Conservation (phyloP, 108 stramenopile genomes). For the Cyclotella atomus region DNA sequence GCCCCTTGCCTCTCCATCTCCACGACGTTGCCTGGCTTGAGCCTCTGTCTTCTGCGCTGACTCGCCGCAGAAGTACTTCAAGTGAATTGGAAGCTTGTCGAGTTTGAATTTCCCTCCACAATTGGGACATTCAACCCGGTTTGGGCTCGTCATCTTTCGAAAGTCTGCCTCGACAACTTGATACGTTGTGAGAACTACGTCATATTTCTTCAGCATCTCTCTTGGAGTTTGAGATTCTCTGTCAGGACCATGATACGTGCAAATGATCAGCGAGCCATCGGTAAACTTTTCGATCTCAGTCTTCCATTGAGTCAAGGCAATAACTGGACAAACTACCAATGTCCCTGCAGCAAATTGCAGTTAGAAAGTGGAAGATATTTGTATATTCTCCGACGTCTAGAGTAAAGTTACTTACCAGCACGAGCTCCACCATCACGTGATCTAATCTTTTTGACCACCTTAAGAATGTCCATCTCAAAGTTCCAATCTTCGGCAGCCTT, state of each 20-base stretch:
- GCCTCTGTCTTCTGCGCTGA: constrained; percentile 90
- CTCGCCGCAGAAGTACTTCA: constrained; percentile 97
- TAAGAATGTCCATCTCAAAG: constrained; percentile 79
- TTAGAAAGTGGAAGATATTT: not conserved
- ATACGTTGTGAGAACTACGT: constrained; percentile 97
- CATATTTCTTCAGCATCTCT: constrained; percentile 82
- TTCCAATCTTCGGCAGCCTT: constrained; percentile 63
- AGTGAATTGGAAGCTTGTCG: constrained; percentile 87
- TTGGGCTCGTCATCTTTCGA: constrained; percentile 91
- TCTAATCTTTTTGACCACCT: constrained; percentile 62
- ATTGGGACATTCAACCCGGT: constrained; percentile 91
- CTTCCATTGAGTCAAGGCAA: constrained; percentile 97
- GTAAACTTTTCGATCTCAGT: constrained; percentile 95
- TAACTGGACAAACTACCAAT: constrained; percentile 94
- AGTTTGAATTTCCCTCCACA: constrained; percentile 91
- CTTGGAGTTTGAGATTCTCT: constrained; percentile 68
- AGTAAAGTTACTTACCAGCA: constrained; percentile 54
- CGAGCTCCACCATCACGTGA: constrained; percentile 50
- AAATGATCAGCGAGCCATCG: constrained; percentile 73
- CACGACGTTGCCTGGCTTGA: constrained; percentile 85
- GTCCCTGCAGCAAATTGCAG: constrained; percentile 56
- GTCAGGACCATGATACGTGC: constrained; percentile 93
- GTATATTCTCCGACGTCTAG: too few relatives aligned
- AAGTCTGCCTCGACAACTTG: constrained; percentile 95
- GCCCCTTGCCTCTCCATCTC: constrained; percentile 30